A percentile compares a stretch with the other conserved stretches of the same genome.
These are phyloP conservation scores for Plectranthus barbatus DNA, from an alignment of 257 asterid species.

Conservation along the genomic window DNA sequence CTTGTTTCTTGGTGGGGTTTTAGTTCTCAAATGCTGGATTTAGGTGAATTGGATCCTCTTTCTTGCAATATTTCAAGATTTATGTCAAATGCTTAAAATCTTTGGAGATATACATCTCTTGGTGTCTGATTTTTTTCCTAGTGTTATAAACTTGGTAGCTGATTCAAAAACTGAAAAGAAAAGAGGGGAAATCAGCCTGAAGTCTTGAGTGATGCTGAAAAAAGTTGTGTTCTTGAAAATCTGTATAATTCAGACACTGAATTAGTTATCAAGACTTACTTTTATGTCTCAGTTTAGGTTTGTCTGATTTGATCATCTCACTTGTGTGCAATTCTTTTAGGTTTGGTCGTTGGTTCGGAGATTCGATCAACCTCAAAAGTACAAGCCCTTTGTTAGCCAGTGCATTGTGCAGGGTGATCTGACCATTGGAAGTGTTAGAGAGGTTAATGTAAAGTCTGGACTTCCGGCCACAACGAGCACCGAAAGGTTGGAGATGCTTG, in stretches of 20 bases:
- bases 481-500: slow-evolving; percentile 75
- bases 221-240: slow-evolving; percentile 11
- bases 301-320: slow-evolving; percentile 67
- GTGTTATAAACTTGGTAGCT: neutral
- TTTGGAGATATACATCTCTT: slow-evolving; percentile 6
- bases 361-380: slow-evolving; percentile 85
- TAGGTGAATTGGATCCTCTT: neutral
- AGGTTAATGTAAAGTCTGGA: slow-evolving; percentile 84
- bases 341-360: slow-evolving; percentile 95
- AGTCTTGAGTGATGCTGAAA: neutral
- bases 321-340: slow-evolving; percentile 18
- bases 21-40: neutral
- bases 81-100: neutral
- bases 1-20: neutral
- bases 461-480: slow-evolving; percentile 98
- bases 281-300: slow-evolving; percentile 29
- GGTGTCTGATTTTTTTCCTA: neutral
- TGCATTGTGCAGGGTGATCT: slow-evolving; percentile 66
- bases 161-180: neutral
- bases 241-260: neutral
- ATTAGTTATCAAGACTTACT: neutral
- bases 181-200: neutral
- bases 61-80: neutral
- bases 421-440: slow-evolving; percentile 75
- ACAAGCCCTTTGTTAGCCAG: slow-evolving; percentile 84